A percentile compares a stretch with the other conserved stretches of the same genome.
Evolutionary conservation across 306 rosid genomes (phyloP).

Genomic region (Vigna unguiculata): DNA sequence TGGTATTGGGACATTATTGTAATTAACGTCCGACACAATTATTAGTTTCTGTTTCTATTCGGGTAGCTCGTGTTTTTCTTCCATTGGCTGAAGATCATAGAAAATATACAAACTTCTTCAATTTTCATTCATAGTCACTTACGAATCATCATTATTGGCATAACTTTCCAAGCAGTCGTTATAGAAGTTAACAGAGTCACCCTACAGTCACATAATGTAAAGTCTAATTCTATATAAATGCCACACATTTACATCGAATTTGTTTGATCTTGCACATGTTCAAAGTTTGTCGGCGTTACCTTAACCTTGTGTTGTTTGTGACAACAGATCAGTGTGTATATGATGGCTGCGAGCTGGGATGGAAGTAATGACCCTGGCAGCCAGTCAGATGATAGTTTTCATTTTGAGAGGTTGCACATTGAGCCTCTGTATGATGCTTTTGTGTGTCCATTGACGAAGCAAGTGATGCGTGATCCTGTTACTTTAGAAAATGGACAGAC

Average conservation of each 20-base stretch:
- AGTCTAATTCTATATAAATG: background rate
- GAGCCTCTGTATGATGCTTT: slow-evolving; percentile 96
- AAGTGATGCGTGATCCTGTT: slow-evolving; percentile 94
- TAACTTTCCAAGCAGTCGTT: background rate
- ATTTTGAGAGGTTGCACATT: slow-evolving; percentile 72
- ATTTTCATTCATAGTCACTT: background rate
- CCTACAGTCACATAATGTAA: background rate
- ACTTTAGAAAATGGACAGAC: slow-evolving; percentile 90
- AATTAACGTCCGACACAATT: slow-evolving; percentile 5
- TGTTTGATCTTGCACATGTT: slow-evolving; percentile 2
- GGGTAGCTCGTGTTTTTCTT: slow-evolving; percentile 5
- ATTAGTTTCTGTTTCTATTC: slow-evolving; percentile 5
- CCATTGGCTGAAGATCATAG: slow-evolving; percentile 13
- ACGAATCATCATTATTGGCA: background rate
- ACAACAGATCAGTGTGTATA: slow-evolving; percentile 49
- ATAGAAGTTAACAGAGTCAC: background rate
- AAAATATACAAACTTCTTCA: background rate
- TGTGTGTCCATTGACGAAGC: slow-evolving; percentile 90
- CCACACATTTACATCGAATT: background rate
- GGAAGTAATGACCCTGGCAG: slow-evolving; percentile 84
- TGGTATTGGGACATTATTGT: slow-evolving; percentile 29
- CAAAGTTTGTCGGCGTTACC: background rate
- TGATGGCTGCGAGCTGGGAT: slow-evolving; percentile 90
- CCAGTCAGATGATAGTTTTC: slow-evolving; percentile 83
- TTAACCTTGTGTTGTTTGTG: slow-evolving; percentile 41